phyloP scores from a whole-genome alignment of 2,329 filamentous ascomycete species.

The Penicillium rolfsii region DNA sequence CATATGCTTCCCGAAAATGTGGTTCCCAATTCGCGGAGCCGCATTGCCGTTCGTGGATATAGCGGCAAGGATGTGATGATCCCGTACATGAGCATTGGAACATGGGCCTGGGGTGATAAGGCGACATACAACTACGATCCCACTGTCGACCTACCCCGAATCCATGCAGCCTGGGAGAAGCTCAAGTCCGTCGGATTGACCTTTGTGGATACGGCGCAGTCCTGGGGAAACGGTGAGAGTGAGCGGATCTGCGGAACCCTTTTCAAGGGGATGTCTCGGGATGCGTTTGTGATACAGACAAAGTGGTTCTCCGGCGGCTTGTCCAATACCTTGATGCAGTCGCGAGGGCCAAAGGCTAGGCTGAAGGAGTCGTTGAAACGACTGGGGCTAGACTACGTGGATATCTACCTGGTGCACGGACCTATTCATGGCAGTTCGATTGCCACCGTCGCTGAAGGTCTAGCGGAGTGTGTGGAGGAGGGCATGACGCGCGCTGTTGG shows the following conservation, averaged over 20 bases:
- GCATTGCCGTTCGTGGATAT: constrained; percentile 29
- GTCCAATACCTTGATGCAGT: constrained; percentile 39
- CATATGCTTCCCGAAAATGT: constrained; percentile 28
- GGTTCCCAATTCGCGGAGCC: constrained; percentile 24
- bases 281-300: constrained; percentile 47
- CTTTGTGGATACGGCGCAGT: constrained; percentile 52
- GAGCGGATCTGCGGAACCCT: constrained; percentile 49
- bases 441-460: constrained; percentile 44
- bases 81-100: constrained; percentile 34
- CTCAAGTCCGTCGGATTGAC: constrained; percentile 44
- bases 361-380: constrained; percentile 45
- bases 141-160: constrained; percentile 36
- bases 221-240: constrained; percentile 48
- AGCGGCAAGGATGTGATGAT: constrained; percentile 30
- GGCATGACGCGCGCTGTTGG: constrained; percentile 49
- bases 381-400: constrained; percentile 47
- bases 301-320: constrained; percentile 43
- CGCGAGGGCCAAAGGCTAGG: constrained; percentile 39
- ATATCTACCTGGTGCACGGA: constrained; percentile 51
- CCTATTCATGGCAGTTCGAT: constrained; percentile 48
- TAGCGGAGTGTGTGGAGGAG: constrained; percentile 49
- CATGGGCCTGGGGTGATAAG: constrained; percentile 38
- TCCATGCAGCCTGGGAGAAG: constrained; percentile 45
- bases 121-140: constrained; percentile 40
- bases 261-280: constrained; percentile 41